Evolutionary conservation across 805 yeast species (phyloP).

Genomic region (Yamadazyma sp.): DNA sequence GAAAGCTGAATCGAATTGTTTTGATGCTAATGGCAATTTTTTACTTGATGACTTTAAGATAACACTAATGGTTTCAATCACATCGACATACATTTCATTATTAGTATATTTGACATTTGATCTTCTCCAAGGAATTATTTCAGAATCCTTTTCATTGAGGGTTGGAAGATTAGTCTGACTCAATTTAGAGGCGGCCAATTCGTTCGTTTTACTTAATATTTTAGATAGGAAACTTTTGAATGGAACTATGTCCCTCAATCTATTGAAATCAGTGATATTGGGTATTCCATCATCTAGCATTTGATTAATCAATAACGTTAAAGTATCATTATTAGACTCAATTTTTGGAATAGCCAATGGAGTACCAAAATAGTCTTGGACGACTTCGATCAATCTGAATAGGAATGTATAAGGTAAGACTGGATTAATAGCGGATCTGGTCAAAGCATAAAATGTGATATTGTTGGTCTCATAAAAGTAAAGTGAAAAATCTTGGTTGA

Average conservation of each 20-base stretch:
- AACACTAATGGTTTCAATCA: constrained; percentile 62
- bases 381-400: constrained; percentile 44
- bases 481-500: constrained; percentile 28
- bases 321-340: constrained; percentile 65
- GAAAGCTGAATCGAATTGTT: constrained; percentile 28
- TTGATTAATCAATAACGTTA: constrained; percentile 69
- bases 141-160: constrained; percentile 4
- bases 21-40: constrained; percentile 12
- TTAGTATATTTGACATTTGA: constrained; percentile 66
- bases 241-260: constrained; percentile 68
- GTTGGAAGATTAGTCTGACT: constrained; percentile 4
- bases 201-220: constrained; percentile 42
- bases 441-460: constrained; percentile 27
- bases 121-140: constrained; percentile 72
- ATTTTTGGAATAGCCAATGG: constrained; percentile 58
- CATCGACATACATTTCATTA: constrained; percentile 84
- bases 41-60: constrained; percentile 38
- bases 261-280: constrained; percentile 65
- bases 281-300: constrained; percentile 80
- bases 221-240: constrained; percentile 53
- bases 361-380: constrained; percentile 56
- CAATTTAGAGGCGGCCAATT: constrained; percentile 26
- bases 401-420: constrained; percentile 54
- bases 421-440: constrained; percentile 39
- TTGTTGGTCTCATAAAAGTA: constrained; percentile 21